Percentiles rank a stretch among this genome's conserved stretches.
Conservation (phyloP, 768 basidiomycete genomes). For the Trametes sanguinea region DNA sequence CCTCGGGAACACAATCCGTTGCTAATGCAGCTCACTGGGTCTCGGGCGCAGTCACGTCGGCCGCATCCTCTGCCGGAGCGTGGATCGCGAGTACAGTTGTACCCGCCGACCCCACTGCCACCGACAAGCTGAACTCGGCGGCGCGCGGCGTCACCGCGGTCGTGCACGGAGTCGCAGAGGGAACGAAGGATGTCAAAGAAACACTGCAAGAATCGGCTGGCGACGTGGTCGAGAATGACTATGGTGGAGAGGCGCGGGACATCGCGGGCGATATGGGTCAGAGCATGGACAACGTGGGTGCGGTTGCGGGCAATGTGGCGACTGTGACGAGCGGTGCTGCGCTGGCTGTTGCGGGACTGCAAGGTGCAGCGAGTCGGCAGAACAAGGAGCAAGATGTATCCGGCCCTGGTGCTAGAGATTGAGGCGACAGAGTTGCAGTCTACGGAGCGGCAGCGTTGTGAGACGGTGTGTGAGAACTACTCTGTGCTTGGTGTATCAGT, state of each 20-base stretch:
- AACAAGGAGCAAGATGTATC: constrained; percentile 11
- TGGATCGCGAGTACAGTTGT: constrained; percentile 27
- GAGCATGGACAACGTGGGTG: constrained; percentile 24
- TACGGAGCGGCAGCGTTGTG: too few species aligned
- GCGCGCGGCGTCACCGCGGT: constrained; percentile 15
- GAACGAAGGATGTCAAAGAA: constrained; percentile 19
- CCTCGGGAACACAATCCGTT: constrained; percentile 20
- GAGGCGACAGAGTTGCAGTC: too few species aligned
- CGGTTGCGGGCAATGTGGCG: constrained; percentile 21
- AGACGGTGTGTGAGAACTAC: too few species aligned
- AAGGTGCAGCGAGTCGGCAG: constrained; percentile 26
- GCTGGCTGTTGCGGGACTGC: constrained; percentile 19
- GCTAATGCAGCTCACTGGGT: constrained; percentile 23
- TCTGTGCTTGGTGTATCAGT: too few species aligned
- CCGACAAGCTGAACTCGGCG: constrained; percentile 15
- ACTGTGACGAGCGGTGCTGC: constrained; percentile 23
- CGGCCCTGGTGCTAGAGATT: too few species aligned
- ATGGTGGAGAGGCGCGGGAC: constrained; percentile 24
- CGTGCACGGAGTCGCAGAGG: constrained; percentile 13
- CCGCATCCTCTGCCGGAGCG: constrained; percentile 26
- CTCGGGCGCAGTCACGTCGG: constrained; percentile 21
- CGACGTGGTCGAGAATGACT: constrained; percentile 27
- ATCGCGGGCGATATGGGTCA: constrained; percentile 21
- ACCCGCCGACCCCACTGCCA: constrained; percentile 15
- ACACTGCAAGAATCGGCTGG: constrained; percentile 23